Base-by-base conservation (phyloP, 148 eudicot genomes). In the Rhododendron molle region DNA sequence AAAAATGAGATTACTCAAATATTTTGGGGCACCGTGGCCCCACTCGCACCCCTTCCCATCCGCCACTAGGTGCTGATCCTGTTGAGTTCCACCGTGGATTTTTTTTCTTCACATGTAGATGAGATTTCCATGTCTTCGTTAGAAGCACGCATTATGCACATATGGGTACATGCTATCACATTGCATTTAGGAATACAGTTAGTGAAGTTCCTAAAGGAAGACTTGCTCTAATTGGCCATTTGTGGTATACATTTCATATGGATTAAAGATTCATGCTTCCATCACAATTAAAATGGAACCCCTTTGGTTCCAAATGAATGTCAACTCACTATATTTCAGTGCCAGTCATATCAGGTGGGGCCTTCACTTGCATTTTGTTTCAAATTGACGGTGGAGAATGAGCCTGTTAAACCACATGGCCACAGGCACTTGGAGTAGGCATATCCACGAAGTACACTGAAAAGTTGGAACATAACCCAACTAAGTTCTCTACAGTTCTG, bases 261-360 rank as follows among this genome's bases (percentile, higher is more conserved):
- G 40, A 54, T 12, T 36, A 49, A 49, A 14, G 82, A 50, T 50
- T 80, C 62, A 80, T 80, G 62, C 62, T 50, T 81, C 71, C 69
- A 54, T 81, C 28, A 81, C 30, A 36, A 34, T 54, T 43, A 58
- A 32, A 81, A 69, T 82, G 76, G 84, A 83, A 44, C 84, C 16
- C 77, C 16, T 26, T 65, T 83, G 77, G 77, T 83, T 83, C 58
- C 58, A 62, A 43, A 15, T 65, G 76, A 67, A 83, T 67, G 47
- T 65, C 76, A 80, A 49, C 82, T 38, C n/a, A 76, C 44, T 8
- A 15, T 71, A 50, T 16, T 79, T 30, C 38, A 80, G 82, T 80
- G 82, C 82, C 56, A 26, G 84, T 67, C 84, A 38, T 83, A 65
- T 65, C 84, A 40, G 77, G 71, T 67, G 84, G 84, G 84, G 4